These are phyloP conservation scores for Penicillium bovifimosum DNA, from an alignment of 495 filamentous ascomycete genomes.

Conservation along the genomic window DNA sequence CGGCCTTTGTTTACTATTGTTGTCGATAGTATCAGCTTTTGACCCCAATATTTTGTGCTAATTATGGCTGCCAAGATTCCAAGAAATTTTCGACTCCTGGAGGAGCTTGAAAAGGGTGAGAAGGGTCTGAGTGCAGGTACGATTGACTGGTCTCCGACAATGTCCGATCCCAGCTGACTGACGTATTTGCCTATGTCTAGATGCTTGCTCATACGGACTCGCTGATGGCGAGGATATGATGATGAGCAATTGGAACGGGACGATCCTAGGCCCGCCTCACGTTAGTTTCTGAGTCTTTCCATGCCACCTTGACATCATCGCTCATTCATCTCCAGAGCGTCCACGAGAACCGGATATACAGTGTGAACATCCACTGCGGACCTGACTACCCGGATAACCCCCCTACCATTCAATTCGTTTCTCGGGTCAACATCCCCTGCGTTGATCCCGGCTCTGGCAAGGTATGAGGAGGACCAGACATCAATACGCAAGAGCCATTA, in stretches of 20 bases:
- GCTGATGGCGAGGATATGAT: slow-evolving; percentile 91
- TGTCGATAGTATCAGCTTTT: neutral
- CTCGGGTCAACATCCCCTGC: slow-evolving; percentile 90
- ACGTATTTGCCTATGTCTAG: slow-evolving; percentile 41
- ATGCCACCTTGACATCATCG: neutral
- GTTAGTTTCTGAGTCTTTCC: slow-evolving; percentile 46
- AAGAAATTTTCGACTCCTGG: slow-evolving; percentile 90
- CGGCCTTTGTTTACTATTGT: slow-evolving; percentile 1
- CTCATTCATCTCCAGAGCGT: slow-evolving; percentile 59
- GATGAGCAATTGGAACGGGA: slow-evolving; percentile 98
- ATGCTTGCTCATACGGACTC: slow-evolving; percentile 94
- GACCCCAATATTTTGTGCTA: neutral
- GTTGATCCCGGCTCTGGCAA: slow-evolving; percentile 74
- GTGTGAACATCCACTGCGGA: slow-evolving; percentile 94
- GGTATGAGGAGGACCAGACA: slow-evolving; percentile 34
- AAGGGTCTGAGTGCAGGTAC: slow-evolving; percentile 91
- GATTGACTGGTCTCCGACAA: slow-evolving; percentile 5
- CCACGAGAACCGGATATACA: slow-evolving; percentile 98
- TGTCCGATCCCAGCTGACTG: slow-evolving; percentile 1
- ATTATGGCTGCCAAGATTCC: slow-evolving; percentile 80
- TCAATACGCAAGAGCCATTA: neutral
- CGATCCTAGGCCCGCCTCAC: slow-evolving; percentile 93
- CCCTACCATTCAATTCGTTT: slow-evolving; percentile 83
- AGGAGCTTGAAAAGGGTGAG: slow-evolving; percentile 98
- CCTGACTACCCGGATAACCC: slow-evolving; percentile 82